Evolutionary conservation across 192 early-diverging fungal genomes (phyloP).

Genomic region (Gamsiella multidivaricata): DNA sequence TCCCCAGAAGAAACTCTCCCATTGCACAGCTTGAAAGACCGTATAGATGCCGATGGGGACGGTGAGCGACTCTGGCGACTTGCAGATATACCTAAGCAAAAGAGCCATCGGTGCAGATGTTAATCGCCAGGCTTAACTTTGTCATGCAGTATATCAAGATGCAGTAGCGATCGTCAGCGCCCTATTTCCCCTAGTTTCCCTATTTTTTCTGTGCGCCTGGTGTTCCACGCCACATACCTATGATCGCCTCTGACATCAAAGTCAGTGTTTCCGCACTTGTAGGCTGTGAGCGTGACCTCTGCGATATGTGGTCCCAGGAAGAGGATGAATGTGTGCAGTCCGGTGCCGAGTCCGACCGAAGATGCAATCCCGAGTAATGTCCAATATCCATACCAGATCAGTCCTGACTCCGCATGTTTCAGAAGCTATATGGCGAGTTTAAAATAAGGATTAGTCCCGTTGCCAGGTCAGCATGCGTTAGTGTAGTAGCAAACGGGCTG

Average conservation of each 20-base stretch:
- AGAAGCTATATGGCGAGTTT: constrained; percentile 31
- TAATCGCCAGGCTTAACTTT: not conserved
- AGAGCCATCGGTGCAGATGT: not conserved
- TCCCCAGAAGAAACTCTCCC: constrained; percentile 93
- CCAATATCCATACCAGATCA: constrained; percentile 93
- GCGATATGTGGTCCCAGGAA: constrained; percentile 95
- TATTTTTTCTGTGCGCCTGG: too few species aligned
- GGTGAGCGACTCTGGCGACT: constrained; percentile 24
- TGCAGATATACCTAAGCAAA: constrained; percentile 50
- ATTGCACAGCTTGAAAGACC: constrained; percentile 77
- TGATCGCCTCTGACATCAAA: constrained; percentile 78
- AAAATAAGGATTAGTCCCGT: not conserved
- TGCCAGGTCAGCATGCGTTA: too few species aligned
- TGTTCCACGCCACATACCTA: constrained; percentile 64
- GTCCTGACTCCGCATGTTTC: constrained; percentile 64
- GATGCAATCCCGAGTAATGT: constrained; percentile 85
- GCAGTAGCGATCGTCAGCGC: not conserved
- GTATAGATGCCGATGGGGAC: constrained; percentile 63
- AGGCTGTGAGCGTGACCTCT: constrained; percentile 89
- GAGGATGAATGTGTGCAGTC: constrained; percentile 94
- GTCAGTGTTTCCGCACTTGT: constrained; percentile 77
- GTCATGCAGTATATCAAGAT: not conserved
- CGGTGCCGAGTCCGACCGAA: constrained; percentile 93
- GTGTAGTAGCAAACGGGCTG: not conserved
- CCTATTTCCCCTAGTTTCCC: not conserved